A percentile compares a stretch with the other conserved stretches of the same genome.
Conservation (phyloP, 2,329 filamentous ascomycete species). For the Uncinocarpus reesii region DNA sequence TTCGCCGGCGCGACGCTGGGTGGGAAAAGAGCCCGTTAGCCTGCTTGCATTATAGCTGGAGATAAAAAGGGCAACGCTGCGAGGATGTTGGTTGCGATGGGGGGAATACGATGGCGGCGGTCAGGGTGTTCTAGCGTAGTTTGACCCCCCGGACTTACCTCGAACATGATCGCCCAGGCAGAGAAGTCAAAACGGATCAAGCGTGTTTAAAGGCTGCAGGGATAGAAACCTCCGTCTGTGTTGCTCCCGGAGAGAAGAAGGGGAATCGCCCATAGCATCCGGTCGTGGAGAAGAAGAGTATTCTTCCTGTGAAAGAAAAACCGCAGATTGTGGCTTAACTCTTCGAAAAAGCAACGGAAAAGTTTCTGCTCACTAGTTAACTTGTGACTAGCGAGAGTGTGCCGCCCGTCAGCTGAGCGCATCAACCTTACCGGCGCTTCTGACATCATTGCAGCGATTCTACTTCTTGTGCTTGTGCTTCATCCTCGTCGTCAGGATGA, state of each 20-base stretch:
- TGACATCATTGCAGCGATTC: not conserved
- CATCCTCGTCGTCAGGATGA: too few relatives aligned
- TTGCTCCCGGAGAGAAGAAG: not conserved
- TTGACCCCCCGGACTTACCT: conserved; percentile 1
- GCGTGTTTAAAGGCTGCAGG: not conserved
- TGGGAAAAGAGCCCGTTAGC: conserved; percentile 20
- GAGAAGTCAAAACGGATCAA: not conserved
- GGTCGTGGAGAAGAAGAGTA: not conserved
- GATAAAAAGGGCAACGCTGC: not conserved
- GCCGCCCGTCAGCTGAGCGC: not conserved
- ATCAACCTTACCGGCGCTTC: not conserved
- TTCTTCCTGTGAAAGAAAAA: not conserved
- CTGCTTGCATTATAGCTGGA: not conserved
- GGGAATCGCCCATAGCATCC: not conserved
- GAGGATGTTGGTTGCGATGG: conserved; percentile 3
- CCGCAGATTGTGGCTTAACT: too few relatives aligned
- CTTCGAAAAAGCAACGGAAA: too few relatives aligned
- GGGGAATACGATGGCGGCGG: not conserved
- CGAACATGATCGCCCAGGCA: conserved; percentile 9
- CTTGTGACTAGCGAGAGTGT: not conserved
- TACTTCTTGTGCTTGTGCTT: too few relatives aligned
- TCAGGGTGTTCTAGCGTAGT: not conserved
- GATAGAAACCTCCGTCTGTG: not conserved
- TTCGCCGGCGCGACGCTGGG: conserved; percentile 56
- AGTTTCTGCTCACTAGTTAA: too few relatives aligned